Percentiles rank a stretch among this genome's conserved stretches.
Evolutionary conservation across 2,329 filamentous ascomycete species (phyloP).

Genomic region (Xylaria sp.): DNA sequence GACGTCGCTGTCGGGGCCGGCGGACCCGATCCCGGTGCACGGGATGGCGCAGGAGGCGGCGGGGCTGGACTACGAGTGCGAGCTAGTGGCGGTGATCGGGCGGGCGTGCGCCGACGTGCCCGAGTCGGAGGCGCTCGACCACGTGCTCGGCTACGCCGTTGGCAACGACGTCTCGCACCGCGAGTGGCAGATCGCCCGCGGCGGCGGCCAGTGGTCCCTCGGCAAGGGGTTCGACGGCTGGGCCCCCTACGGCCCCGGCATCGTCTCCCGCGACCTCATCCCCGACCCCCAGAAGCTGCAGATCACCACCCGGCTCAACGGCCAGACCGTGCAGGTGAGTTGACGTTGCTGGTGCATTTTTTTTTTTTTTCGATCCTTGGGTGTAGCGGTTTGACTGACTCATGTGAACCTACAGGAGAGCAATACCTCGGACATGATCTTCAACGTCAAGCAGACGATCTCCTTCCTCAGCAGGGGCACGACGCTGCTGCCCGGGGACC

Average conservation of each 20-base stretch:
- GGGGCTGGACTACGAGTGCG: slow-evolving; percentile 80
- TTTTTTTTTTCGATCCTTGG: too few species aligned
- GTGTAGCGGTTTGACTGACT: too few species aligned
- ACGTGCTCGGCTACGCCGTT: slow-evolving; percentile 74
- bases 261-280: slow-evolving; percentile 61
- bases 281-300: slow-evolving; percentile 58
- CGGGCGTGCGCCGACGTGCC: slow-evolving; percentile 66
- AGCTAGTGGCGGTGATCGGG: slow-evolving; percentile 74
- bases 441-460: slow-evolving; percentile 61
- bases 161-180: slow-evolving; percentile 82
- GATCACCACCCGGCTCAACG: slow-evolving; percentile 64
- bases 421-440: slow-evolving; percentile 65
- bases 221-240: slow-evolving; percentile 78
- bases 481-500: slow-evolving; percentile 64
- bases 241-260: slow-evolving; percentile 73
- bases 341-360: not conserved
- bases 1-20: slow-evolving; percentile 66
- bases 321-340: slow-evolving; percentile 54
- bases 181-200: slow-evolving; percentile 72
- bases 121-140: slow-evolving; percentile 66
- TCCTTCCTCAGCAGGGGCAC: slow-evolving; percentile 63
- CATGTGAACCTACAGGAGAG: slow-evolving; percentile 44
- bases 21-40: slow-evolving; percentile 68
- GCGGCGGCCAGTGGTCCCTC: slow-evolving; percentile 70
- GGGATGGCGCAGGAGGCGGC: slow-evolving; percentile 64